These are phyloP conservation scores for Penicillium goetzii DNA, from an alignment of 495 filamentous ascomycete genomes.

Conservation along the genomic window DNA sequence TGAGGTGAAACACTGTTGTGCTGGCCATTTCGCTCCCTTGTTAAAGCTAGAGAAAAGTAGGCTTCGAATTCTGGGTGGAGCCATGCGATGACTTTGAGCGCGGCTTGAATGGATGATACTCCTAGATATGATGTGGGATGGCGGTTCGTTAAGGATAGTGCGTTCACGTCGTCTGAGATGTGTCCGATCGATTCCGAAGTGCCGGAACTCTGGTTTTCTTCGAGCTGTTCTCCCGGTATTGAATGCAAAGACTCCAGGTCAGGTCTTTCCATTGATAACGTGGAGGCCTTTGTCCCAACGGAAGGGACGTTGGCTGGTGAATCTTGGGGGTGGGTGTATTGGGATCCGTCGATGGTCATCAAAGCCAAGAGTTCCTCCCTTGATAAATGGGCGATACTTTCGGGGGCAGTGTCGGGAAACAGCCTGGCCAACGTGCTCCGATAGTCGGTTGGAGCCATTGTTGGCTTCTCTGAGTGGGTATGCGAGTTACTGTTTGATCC, in stretches of 20 bases:
- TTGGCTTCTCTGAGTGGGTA: conserved; percentile 16
- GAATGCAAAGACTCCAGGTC: conserved; percentile 27
- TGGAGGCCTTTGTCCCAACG: conserved; percentile 14
- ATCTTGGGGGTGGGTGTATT: conserved; percentile 13
- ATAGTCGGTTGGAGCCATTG: conserved; percentile 13
- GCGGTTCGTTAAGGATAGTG: conserved; percentile 56
- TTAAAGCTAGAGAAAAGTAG: conserved; percentile 30
- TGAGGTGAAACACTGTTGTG: background rate
- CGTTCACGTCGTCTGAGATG: conserved; percentile 69
- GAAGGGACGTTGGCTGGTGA: conserved; percentile 19
- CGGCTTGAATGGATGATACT: conserved; percentile 63
- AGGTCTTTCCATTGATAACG: conserved; percentile 19
- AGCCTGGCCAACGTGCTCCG: conserved; percentile 20
- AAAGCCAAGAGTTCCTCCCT: conserved; percentile 25
- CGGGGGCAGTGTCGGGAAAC: conserved; percentile 25
- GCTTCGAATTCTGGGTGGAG: conserved; percentile 51
- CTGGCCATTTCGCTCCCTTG: background rate
- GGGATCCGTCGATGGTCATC: conserved; percentile 11
- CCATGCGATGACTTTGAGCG: conserved; percentile 47
- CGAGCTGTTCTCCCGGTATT: conserved; percentile 23
- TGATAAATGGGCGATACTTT: conserved; percentile 23
- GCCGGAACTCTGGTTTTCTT: conserved; percentile 11
- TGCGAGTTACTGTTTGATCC: conserved; percentile 13
- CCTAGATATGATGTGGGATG: conserved; percentile 68
- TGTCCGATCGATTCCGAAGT: conserved; percentile 14